phyloP scores from a whole-genome alignment of 129 eudicot species.

The Flaveria bidentis region DNA sequence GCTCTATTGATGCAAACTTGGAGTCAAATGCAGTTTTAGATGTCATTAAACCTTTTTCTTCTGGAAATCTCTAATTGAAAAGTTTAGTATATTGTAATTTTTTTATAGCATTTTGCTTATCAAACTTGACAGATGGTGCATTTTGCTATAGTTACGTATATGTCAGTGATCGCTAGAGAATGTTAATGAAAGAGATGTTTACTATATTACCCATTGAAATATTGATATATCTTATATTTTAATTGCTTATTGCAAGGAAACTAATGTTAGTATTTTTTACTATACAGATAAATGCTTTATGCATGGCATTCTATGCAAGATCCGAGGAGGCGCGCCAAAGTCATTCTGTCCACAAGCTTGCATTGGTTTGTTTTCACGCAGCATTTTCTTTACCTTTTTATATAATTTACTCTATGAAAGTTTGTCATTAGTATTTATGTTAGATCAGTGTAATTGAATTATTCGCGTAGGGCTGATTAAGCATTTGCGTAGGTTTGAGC shows the following conservation, averaged over 20 bases:
- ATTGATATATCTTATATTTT: background rate
- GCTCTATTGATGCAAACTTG: conserved; percentile 19
- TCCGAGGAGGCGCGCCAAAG: conserved; percentile 97
- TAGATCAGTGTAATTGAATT: background rate
- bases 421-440: background rate
- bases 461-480: background rate
- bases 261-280: conserved; percentile 11
- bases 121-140: background rate
- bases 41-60: background rate
- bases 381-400: background rate
- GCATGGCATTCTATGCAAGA: conserved; percentile 96
- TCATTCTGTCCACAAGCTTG: conserved; percentile 91
- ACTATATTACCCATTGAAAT: background rate
- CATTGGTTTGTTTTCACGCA: conserved; percentile 55
- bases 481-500: background rate
- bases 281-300: conserved; percentile 85
- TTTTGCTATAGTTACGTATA: background rate
- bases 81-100: background rate
- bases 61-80: background rate
- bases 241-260: background rate
- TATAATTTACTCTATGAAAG: background rate
- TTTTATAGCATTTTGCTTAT: background rate
- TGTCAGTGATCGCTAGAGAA: background rate
- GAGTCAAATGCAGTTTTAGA: conserved; percentile 11
- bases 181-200: background rate